Evolutionary conservation across 345 rosid species (phyloP).

Genomic region (Passiflora organensis): DNA sequence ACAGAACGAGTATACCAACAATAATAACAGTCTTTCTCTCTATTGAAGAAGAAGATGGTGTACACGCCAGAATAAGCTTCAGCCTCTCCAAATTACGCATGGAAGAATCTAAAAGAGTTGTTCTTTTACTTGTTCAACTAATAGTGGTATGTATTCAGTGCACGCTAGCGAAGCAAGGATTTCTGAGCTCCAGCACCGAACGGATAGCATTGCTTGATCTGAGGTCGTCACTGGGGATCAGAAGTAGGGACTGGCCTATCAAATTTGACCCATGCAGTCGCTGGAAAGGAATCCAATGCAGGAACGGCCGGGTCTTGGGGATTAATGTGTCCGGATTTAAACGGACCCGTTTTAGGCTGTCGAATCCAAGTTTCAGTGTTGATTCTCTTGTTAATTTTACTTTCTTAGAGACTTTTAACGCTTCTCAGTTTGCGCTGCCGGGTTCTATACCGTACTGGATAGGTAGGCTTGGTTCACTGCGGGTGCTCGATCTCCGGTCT

Average conservation of each 20-base stretch:
- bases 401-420: slow-evolving; percentile 23
- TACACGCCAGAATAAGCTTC: slow-evolving; percentile 2
- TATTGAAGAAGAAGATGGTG: slow-evolving; percentile 6
- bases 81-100: slow-evolving; percentile 12
- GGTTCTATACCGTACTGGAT: slow-evolving; percentile 27
- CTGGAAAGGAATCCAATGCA: slow-evolving; percentile 23
- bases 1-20: slow-evolving; percentile 9
- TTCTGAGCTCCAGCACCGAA: slow-evolving; percentile 22
- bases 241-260: slow-evolving; percentile 22
- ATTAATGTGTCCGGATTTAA: slow-evolving; percentile 24
- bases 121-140: background rate
- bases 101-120: slow-evolving; percentile 16
- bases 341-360: slow-evolving; percentile 18
- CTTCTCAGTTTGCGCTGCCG: slow-evolving; percentile 23
- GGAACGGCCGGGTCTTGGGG: slow-evolving; percentile 19
- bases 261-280: slow-evolving; percentile 13
- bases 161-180: slow-evolving; percentile 27
- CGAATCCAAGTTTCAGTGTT: slow-evolving; percentile 18
- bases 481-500: slow-evolving; percentile 25
- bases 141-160: slow-evolving; percentile 24
- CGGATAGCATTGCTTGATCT: slow-evolving; percentile 22
- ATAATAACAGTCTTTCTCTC: background rate
- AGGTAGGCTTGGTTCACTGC: slow-evolving; percentile 17
- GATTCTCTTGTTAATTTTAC: slow-evolving; percentile 20
- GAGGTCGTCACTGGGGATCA: slow-evolving; percentile 25